These are phyloP conservation scores for Gossypium turneri DNA, from an alignment of 345 rosid species.

Conservation along the genomic window DNA sequence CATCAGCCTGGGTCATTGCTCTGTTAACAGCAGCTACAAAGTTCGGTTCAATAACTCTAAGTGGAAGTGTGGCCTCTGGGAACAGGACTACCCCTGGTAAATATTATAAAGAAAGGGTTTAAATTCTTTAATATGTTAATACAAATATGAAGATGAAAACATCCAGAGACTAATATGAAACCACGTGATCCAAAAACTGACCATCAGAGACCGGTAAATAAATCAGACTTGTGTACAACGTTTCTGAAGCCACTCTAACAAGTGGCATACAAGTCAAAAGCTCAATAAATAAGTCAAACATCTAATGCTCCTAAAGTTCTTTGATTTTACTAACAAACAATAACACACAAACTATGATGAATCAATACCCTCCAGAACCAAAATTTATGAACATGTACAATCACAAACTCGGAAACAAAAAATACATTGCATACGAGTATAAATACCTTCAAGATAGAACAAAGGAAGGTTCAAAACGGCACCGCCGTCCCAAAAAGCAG, in stretches of 20 bases:
- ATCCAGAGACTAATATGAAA: not conserved
- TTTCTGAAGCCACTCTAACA: not conserved
- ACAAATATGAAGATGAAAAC: not conserved
- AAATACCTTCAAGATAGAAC: constrained; percentile 81
- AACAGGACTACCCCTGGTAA: constrained; percentile 85
- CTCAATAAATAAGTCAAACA: not conserved
- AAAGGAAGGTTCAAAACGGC: constrained; percentile 60
- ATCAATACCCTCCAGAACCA: not conserved
- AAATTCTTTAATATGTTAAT: not conserved
- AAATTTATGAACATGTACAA: not conserved
- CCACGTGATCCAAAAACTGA: not conserved
- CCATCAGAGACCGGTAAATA: not conserved
- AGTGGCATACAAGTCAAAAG: not conserved
- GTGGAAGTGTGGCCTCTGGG: constrained; percentile 95
- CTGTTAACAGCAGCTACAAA: constrained; percentile 79
- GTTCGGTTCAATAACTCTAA: constrained; percentile 68
- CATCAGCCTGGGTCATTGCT: constrained; percentile 63
- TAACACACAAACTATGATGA: not conserved
- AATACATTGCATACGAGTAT: not conserved
- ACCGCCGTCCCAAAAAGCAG: constrained; percentile 78
- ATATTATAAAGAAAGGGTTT: constrained; percentile 17
- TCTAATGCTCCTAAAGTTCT: not conserved
- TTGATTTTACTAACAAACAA: not conserved
- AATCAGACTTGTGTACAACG: not conserved
- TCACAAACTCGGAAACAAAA: not conserved